These are phyloP conservation scores for Solanum tarijense DNA, from an alignment of 257 asterid species.

Conservation along the genomic window DNA sequence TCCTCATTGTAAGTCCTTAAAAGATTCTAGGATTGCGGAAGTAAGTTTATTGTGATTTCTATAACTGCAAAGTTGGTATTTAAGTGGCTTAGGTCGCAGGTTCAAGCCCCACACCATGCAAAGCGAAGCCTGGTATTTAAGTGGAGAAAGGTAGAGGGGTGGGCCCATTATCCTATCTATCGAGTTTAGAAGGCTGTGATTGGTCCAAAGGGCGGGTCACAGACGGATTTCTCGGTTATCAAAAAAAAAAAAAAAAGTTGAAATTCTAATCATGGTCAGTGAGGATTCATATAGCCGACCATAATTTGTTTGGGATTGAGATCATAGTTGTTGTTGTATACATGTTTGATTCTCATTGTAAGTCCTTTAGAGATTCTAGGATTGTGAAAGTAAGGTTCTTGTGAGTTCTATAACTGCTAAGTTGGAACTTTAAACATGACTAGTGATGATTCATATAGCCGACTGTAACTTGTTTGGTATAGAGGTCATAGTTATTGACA, in stretches of 20 bases:
- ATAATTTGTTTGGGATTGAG: not conserved
- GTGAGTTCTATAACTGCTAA: not conserved
- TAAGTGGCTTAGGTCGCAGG: no score
- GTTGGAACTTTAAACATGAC: not conserved
- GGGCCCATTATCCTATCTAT: no score
- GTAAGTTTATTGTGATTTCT: not conserved
- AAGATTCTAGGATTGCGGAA: not conserved
- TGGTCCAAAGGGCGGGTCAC: no score
- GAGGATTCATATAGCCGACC: not conserved
- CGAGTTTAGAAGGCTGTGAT: no score
- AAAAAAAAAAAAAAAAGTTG: not conserved
- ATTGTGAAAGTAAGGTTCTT: not conserved
- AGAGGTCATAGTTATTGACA: not conserved
- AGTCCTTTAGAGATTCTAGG: not conserved
- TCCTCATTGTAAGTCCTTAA: not conserved
- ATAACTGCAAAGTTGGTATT: not conserved
- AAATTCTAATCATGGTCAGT: not conserved
- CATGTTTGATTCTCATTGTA: not conserved
- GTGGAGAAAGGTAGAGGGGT: no score
- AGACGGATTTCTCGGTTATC: no score
- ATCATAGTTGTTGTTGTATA: not conserved
- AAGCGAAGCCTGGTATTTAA: no score
- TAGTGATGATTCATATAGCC: not conserved
- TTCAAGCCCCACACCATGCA: no score
- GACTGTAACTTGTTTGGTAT: not conserved